Evolutionary conservation across 805 yeast species (phyloP), one percentile per base, ranked within the genome.

Genomic region (Nakazawaea siamensis): DNA sequence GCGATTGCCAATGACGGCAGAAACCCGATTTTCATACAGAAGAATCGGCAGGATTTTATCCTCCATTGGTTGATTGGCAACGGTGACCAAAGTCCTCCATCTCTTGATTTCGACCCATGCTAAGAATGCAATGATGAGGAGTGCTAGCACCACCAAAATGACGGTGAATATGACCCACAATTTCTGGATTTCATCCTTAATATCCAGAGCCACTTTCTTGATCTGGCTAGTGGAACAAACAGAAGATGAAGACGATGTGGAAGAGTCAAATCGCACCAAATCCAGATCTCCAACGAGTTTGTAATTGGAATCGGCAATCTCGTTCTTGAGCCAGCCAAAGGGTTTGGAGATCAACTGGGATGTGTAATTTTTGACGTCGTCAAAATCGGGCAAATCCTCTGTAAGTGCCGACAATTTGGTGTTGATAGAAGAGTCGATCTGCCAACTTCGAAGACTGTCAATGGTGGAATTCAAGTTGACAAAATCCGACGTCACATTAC

Each of bases 361-460:
- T 0, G 92, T 76, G 15, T 68, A 66, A 39, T 76, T 71, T 48
- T 76, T 69, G 3, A 85, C 77, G 6, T 68, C 65, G 2, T 69
- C 72, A 51, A 85, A 85, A 41, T 73, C 70, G 0, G 94, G 94
- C 1, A 81, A 57, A 2, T 71, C 60, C 1, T 58, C 55, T 15
- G 70, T 58, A 27, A 87, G 54, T 1, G 49, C 43, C 3, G 70
- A 69, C 13, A 92, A 60, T 19, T 76, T 71, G 2, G 53, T 51
- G 43, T 83, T 71, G 27, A 88, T 76, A 0, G 76, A 57, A 0
- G 73, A 47, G 1, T 96, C 85, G 10, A 92, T 81, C 12, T 70
- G 50, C 38, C 90, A 53, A 40, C 78, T 58, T 42, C 68, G 57
- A 44, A 90, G 56, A 0, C 73, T 57, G 8, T 56, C 49, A 4